Evolutionary conservation across 208 protist species (phyloP), one percentile per base, ranked within the genome.

Genomic region (Borovskyia barvae): DNA sequence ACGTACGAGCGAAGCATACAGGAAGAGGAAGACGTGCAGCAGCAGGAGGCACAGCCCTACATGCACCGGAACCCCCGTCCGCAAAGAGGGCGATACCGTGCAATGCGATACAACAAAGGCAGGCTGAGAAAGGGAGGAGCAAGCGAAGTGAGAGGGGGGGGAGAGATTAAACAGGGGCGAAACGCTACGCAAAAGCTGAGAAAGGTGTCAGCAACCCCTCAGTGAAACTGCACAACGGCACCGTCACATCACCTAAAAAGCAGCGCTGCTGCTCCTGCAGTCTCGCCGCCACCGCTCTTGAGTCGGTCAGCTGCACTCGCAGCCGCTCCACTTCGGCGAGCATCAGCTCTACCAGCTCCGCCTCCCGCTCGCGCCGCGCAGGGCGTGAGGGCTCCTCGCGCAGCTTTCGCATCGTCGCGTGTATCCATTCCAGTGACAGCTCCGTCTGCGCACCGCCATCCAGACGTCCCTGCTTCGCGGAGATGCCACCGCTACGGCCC

Each of bases 231-330:
- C 40, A 48, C 20, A 79, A 40, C 19, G 69, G 72, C 17, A 63
- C 42, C 46, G 76, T 75, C 17, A 87, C 81, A 14, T 66, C 52
- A 4, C 73, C 60, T 1, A 84, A 52, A 56, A 87, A 87, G n/a
- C 76, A 68, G 2, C 64, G 66, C 14, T 78, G 63, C 35, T 80
- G 73, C 47, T 78, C 72, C 24, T 60, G 64, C 30, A 87, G 58
- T 11, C 72, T 57, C 7, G 37, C 48, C 12, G 67, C 41, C 48
- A 67, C 60, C 29, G 74, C 54, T 0, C 55, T 33, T 9, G 66
- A 53, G 25, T 55, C 53, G 26, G 60, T 64, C 25, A 78, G 61
- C 30, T 75, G 57, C 2, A 39, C 43, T 22, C 76, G 69, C 14
- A 87, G 66, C 5, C 26, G 25, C 35, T 87, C 76, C 1, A 87